These are phyloP conservation scores for Ophiostoma perfectum DNA, from an alignment of 2,329 filamentous ascomycete species.

Conservation along the genomic window DNA sequence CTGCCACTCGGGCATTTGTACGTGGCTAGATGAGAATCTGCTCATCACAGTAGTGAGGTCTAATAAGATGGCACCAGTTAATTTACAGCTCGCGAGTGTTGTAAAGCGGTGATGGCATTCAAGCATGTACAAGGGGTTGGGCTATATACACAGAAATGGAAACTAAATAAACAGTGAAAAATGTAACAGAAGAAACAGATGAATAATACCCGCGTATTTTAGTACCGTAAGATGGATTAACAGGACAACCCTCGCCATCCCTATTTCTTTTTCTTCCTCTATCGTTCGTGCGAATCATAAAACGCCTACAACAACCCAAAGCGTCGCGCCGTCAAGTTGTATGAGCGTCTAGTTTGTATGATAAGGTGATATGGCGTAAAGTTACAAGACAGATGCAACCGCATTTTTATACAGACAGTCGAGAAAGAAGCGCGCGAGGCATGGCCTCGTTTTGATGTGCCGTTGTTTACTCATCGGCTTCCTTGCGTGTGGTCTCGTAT, in stretches of 20 bases:
- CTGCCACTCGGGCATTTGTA: too few species aligned
- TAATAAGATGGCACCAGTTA: background rate
- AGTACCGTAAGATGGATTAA: background rate
- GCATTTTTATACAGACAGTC: background rate
- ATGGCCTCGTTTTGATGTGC: background rate
- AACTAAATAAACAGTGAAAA: background rate
- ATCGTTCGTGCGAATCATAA: background rate
- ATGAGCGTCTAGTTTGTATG: slow-evolving; percentile 7
- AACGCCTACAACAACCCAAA: background rate
- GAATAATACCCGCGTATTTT: background rate
- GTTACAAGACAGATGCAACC: background rate
- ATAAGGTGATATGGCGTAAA: background rate
- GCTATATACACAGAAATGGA: slow-evolving; percentile 16
- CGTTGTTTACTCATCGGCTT: background rate
- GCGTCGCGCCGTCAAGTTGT: background rate
- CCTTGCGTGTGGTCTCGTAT: slow-evolving; percentile 13
- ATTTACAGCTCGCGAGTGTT: background rate
- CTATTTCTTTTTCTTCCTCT: background rate
- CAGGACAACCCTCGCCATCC: background rate
- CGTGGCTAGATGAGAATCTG: background rate
- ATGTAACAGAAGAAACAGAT: background rate
- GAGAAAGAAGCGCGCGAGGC: background rate
- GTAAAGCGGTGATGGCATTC: slow-evolving; percentile 26
- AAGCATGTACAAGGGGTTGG: slow-evolving; percentile 18
- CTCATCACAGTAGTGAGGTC: background rate